Base-by-base conservation (phyloP, 2,329 filamentous ascomycete genomes). In the Clarireedia monteithiana region DNA sequence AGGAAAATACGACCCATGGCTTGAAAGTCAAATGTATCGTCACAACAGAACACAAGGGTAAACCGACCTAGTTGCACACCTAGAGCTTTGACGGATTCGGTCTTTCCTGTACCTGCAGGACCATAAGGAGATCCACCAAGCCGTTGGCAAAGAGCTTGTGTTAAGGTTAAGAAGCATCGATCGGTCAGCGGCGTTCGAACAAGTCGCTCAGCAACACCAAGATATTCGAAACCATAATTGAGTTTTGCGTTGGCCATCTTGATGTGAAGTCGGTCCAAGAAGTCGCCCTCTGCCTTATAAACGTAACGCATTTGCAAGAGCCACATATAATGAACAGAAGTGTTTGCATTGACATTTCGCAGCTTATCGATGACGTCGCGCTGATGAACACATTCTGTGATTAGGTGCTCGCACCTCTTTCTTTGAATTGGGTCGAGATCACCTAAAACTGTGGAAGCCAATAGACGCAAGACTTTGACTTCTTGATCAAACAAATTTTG, bases 1-100 rank as follows among this genome's bases (percentile, higher is more conserved):
- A 99, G 80, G 81, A 99, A 99, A 66, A 99, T 99, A 64, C 94
- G 89, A 14, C 95, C 95, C 94, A 99, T 99, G 50, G 94, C 94
- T 69, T 99, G 94, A 78, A 97, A 99, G 72, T 99, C 94, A 67
- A 99, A 99, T 0, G 94, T 99, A 73, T 99, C 94, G 69, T 99
- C 94, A 75, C 94, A 99, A 72, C 95, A 99, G 77, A 99, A 99
- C 27, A 99, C 95, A 26, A 99, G 82, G 1, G 95, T 99, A 71
- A 99, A 99, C 58, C 95, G 86, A 69, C 94, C 95, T 54, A 99
- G 84, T 71, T 99, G 91, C 4, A 99, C 82, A 77, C 94, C 95
- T 26, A 99, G 81, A 20, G 94, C 94, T 73, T 99, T 99, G 70
- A 99, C 94, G 2, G 94, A 99, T 70, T 99, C 94, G 0, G 94